Percentiles rank a stretch among this genome's conserved stretches.
Conservation (phyloP, 1,284 basidiomycete species). For the Puccinia novopanici region DNA sequence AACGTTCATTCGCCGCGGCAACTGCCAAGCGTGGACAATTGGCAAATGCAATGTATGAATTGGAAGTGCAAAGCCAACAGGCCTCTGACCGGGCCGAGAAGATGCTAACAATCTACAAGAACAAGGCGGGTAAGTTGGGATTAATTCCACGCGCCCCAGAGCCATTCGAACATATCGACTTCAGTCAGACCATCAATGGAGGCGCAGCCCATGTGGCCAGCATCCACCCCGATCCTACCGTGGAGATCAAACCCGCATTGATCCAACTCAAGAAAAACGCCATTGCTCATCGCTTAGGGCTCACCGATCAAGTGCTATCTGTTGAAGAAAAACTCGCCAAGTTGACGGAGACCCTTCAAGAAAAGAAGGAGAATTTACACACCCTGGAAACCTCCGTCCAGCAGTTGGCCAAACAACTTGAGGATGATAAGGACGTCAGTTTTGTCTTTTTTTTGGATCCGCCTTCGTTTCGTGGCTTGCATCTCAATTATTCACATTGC, state of each 20-base stretch:
- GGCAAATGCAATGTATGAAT: conserved; percentile 69
- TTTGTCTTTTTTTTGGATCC: background rate
- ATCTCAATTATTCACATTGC: too few species aligned
- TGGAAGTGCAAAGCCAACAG: conserved; percentile 76
- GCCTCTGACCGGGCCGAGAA: conserved; percentile 76
- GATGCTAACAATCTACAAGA: conserved; percentile 72
- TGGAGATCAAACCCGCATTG: conserved; percentile 73
- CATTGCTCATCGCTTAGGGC: conserved; percentile 67
- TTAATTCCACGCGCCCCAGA: conserved; percentile 70
- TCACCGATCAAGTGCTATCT: conserved; percentile 73
- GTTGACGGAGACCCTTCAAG: conserved; percentile 60
- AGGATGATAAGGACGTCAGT: conserved; percentile 72
- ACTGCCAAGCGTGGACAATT: conserved; percentile 71
- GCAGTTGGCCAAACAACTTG: conserved; percentile 67
- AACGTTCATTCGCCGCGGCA: conserved; percentile 72
- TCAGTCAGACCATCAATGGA: conserved; percentile 73
- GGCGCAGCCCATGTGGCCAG: conserved; percentile 69
- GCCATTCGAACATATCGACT: conserved; percentile 71
- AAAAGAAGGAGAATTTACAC: conserved; percentile 68
- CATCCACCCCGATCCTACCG: conserved; percentile 68
- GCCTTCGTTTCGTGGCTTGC: too few species aligned
- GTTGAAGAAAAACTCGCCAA: conserved; percentile 77
- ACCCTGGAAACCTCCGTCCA: conserved; percentile 65
- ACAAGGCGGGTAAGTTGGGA: conserved; percentile 71
- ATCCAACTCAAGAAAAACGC: conserved; percentile 70